phyloP scores from a whole-genome alignment of 2,329 filamentous ascomycete species.

The Penicillium sp. region DNA sequence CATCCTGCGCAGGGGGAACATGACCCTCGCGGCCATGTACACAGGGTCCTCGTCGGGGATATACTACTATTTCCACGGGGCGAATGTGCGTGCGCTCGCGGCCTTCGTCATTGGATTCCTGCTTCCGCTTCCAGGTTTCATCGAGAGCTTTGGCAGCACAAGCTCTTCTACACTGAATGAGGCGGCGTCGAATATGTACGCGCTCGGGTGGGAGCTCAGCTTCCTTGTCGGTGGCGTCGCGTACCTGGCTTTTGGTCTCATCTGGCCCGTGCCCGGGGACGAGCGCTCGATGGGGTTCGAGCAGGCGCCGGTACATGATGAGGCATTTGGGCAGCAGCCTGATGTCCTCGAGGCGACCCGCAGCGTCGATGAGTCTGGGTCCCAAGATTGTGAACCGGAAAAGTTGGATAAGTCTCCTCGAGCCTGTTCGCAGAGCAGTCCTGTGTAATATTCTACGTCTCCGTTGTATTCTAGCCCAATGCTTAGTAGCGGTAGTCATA shows the following conservation, averaged over 20 bases:
- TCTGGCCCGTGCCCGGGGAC: background rate
- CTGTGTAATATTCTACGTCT: too few relatives aligned
- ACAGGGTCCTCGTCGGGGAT: background rate
- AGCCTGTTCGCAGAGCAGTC: too few relatives aligned
- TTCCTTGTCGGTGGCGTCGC: background rate
- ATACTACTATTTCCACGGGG: background rate
- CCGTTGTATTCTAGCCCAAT: too few relatives aligned
- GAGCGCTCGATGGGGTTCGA: too few relatives aligned
- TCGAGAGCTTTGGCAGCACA: background rate
- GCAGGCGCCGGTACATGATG: too few relatives aligned
- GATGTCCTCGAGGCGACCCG: too few relatives aligned
- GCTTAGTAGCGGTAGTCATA: too few relatives aligned
- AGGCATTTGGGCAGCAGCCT: too few relatives aligned
- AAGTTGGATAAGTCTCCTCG: too few relatives aligned
- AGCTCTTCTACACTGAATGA: too few relatives aligned
- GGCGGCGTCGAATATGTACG: background rate
- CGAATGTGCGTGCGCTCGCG: background rate
- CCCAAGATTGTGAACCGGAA: too few relatives aligned
- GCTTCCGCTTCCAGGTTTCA: background rate
- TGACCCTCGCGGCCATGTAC: background rate
- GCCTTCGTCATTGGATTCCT: background rate
- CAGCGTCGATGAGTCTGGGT: too few relatives aligned
- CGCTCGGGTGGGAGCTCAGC: background rate
- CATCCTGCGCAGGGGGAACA: background rate
- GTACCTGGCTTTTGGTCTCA: background rate